Conservation (phyloP, 805 yeast genomes). For the Saccharomyces eubayanus region DNA sequence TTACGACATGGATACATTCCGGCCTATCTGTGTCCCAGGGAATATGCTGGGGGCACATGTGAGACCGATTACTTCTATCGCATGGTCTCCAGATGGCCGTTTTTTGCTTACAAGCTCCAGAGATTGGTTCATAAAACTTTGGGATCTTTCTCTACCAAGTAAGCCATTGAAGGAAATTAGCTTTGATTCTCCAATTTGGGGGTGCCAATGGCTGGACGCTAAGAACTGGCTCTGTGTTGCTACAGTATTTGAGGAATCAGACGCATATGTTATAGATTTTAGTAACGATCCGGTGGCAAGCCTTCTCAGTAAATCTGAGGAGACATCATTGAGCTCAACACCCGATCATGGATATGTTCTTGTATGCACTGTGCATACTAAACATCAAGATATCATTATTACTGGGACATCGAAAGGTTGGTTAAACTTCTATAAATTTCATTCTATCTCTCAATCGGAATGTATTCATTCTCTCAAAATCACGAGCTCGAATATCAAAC, state of each 20-base stretch:
- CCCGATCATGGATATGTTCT: conserved; percentile 24
- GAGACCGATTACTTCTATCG: conserved; percentile 59
- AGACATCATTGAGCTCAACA: background rate
- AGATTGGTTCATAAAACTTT: conserved; percentile 74
- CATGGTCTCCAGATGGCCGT: conserved; percentile 70
- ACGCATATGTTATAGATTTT: conserved; percentile 31
- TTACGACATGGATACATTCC: conserved; percentile 59
- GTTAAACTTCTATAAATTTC: conserved; percentile 42
- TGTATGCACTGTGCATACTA: conserved; percentile 28
- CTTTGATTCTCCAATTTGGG: conserved; percentile 72
- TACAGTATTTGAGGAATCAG: conserved; percentile 55
- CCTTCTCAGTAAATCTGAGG: background rate
- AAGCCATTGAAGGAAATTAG: conserved; percentile 36
- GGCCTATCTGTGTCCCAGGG: conserved; percentile 31
- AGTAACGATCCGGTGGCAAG: conserved; percentile 1
- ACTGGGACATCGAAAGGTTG: conserved; percentile 79
- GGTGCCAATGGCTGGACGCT: conserved; percentile 25
- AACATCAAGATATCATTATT: conserved; percentile 39
- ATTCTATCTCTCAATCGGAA: conserved; percentile 9
- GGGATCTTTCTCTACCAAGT: conserved; percentile 54
- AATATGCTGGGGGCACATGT: conserved; percentile 56
- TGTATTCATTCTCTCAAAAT: conserved; percentile 45
- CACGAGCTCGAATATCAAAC: conserved; percentile 65
- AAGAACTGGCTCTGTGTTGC: conserved; percentile 42
- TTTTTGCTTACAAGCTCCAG: conserved; percentile 62